Conservation (phyloP, 148 eudicot species). For the Persicaria tinctoria region DNA sequence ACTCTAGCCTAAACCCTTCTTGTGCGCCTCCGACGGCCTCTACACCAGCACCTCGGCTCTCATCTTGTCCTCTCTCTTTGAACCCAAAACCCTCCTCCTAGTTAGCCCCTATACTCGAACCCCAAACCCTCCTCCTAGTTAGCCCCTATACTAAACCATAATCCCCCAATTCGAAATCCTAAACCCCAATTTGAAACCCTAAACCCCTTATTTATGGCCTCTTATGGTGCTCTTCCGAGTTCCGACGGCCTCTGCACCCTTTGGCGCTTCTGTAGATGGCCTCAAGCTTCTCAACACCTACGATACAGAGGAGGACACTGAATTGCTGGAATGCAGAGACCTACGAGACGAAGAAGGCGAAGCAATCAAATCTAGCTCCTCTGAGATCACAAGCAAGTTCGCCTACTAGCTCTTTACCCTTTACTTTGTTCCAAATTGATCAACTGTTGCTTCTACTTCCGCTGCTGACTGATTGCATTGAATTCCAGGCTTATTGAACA, state of each 20-base stretch:
- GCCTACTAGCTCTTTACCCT: not conserved
- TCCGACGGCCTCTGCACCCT: too few species aligned
- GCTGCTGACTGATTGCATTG: not conserved
- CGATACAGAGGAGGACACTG: conserved; percentile 14
- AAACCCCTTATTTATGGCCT: too few species aligned
- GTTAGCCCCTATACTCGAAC: too few species aligned
- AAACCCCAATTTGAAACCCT: too few species aligned
- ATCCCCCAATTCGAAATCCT: too few species aligned
- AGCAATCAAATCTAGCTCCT: not conserved
- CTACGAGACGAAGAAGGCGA: conserved; percentile 14
- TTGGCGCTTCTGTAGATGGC: not conserved
- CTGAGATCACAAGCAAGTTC: conserved; percentile 32
- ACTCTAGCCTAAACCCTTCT: too few species aligned
- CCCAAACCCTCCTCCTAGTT: too few species aligned
- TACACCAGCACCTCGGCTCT: too few species aligned
- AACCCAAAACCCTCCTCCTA: too few species aligned
- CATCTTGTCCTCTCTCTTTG: too few species aligned
- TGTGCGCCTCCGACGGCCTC: too few species aligned
- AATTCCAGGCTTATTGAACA: conserved; percentile 52
- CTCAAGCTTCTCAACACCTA: not conserved
- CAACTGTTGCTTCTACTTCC: not conserved
- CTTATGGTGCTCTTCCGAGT: too few species aligned
- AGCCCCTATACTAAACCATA: not conserved
- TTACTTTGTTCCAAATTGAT: not conserved
- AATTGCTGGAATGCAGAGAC: conserved; percentile 25